Base-by-base conservation (phyloP, 2,329 filamentous ascomycete genomes). In the Arthrobotrys sphaeroides region DNA sequence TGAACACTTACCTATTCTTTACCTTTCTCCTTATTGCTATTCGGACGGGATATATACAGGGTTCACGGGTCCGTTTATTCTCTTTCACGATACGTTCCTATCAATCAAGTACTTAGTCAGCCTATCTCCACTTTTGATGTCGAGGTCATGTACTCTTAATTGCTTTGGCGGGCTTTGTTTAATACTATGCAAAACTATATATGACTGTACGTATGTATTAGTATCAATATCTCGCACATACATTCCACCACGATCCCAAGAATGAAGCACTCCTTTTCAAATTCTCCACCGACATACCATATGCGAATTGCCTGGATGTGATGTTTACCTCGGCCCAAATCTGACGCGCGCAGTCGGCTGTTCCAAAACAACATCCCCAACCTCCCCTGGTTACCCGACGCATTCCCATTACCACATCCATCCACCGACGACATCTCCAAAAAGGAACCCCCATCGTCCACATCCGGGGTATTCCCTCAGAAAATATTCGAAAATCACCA, bases 331-430 rank as follows among this genome's bases (percentile, higher is more conserved):
- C 51, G 51, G 51, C 51, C 51, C 31, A 55, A 55, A 13, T 28
- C 9, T 22, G 31, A 55, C 51, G 51, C 51, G 51, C 51, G 4
- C 7, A 22, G 28, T 31, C 51, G 49, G 49, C 49, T 36, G 26
- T 53, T 53, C 31, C 51, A 55, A 55, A 55, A 55, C 51, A 55
- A 55, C 49, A 55, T 55, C 51, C 31, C 51, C 51, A 55, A 31
- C 51, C 51, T 53, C 47, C 51, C 51, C 31, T 55, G 31, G 51
- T 55, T 55, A 55, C 51, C 51, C 31, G 51, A 55, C 31, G 36
- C 12, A 31, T 24, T 9, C 9, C 4, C 43, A 24, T 47, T 22
- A 47, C 5, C 43, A 24, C 43, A 47, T 47, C 43, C 45, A 13
- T 47, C 18, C n/a, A 51, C 22, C 22, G 31, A 6, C 45, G 18